A percentile compares a stretch with the other conserved stretches of the same genome.
phyloP scores from a whole-genome alignment of 768 basidiomycete genomes.

The Atractiella rhizophila region DNA sequence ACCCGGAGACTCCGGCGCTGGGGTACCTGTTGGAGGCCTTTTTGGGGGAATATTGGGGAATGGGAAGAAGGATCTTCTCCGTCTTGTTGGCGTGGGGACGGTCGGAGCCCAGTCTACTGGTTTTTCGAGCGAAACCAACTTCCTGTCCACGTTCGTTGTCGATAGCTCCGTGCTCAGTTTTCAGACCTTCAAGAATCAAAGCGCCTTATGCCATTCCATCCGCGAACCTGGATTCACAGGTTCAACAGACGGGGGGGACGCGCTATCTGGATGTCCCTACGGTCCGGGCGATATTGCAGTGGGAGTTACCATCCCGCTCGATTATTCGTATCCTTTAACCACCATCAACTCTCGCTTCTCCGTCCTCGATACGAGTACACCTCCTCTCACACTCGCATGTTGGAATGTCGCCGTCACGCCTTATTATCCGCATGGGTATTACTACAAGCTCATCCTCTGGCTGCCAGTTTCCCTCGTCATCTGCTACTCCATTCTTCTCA shows the following conservation, averaged over 20 bases:
- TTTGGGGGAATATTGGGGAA: too few relatives aligned
- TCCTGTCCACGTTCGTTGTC: slow-evolving; percentile 6
- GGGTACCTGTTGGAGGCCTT: too few relatives aligned
- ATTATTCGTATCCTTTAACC: slow-evolving; percentile 41
- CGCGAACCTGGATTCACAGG: slow-evolving; percentile 1
- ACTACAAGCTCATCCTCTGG: slow-evolving; percentile 37
- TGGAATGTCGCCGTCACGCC: slow-evolving; percentile 54
- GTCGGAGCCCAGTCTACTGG: too few relatives aligned
- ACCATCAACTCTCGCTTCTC: slow-evolving; percentile 62
- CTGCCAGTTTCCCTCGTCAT: slow-evolving; percentile 43
- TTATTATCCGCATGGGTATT: slow-evolving; percentile 21
- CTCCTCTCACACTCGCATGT: slow-evolving; percentile 56
- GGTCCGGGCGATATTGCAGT: slow-evolving; percentile 55
- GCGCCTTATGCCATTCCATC: slow-evolving; percentile 3
- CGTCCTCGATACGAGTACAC: slow-evolving; percentile 50
- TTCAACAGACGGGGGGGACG: too few relatives aligned
- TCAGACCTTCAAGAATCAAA: slow-evolving; percentile 3
- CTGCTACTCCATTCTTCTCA: slow-evolving; percentile 58
- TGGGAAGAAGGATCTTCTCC: too few relatives aligned
- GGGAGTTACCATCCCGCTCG: slow-evolving; percentile 38
- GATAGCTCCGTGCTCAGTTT: slow-evolving; percentile 4
- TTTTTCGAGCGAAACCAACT: too few relatives aligned
- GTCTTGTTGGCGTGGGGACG: too few relatives aligned
- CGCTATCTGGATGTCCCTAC: slow-evolving; percentile 46
- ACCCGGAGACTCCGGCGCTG: too few relatives aligned